These are phyloP conservation scores for Luvunga scandens DNA, from an alignment of 345 rosid genomes.

Conservation along the genomic window DNA sequence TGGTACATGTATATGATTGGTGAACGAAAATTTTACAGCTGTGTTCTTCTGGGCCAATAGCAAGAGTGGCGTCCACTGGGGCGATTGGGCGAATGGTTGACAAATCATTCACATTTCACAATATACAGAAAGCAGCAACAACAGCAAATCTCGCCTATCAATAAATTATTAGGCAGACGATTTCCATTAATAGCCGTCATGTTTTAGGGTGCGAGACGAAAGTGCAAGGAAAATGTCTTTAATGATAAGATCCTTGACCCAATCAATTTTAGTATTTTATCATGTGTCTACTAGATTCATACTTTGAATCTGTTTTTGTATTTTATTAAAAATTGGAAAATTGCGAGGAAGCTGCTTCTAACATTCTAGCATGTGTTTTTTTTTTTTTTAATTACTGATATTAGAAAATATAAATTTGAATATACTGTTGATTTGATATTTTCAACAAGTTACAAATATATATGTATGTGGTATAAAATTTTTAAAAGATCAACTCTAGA, in stretches of 20 bases:
- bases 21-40: not conserved
- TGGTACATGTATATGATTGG: no score
- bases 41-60: not conserved
- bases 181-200: not conserved
- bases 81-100: not conserved
- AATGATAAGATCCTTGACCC: conserved; percentile 13
- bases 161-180: no score
- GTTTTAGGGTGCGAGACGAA: conserved; percentile 11
- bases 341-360: conserved; percentile 12
- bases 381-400: no score
- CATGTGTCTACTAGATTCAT: not conserved
- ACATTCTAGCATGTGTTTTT: not conserved
- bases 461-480: no score
- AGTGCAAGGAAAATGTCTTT: conserved; percentile 21
- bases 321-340: not conserved
- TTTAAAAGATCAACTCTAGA: not conserved
- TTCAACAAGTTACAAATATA: no score
- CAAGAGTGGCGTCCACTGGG: not conserved
- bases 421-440: no score
- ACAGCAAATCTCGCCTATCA: no score
- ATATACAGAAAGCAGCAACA: not conserved
- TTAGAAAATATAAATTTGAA: no score
- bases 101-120: not conserved
- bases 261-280: not conserved
- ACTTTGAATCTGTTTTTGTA: not conserved